Evolutionary conservation across 441 rosid species (phyloP), one percentile per base, ranked within the genome.

Genomic region (Daphne laureola): DNA sequence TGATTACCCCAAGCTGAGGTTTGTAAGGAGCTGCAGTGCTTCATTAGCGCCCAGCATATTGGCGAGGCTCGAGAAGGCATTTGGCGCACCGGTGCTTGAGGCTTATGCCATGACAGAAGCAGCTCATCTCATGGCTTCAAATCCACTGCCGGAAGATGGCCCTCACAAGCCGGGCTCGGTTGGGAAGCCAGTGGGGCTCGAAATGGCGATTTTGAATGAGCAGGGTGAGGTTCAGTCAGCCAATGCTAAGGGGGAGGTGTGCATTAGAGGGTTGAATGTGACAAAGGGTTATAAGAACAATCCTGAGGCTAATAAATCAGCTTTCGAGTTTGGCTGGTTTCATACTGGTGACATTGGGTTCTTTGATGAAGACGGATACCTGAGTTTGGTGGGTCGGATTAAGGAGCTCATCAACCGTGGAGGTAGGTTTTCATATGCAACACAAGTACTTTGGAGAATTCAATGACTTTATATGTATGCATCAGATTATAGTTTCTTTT

Each of bases 91-190:
- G 0, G 92, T 84, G n/a, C 75, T 84, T 27, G 92, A 84, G 73
- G 86, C 92, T 16, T 84, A 84, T 44, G 92, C 92, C 13, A 84
- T 84, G 92, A 84, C 92, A 0, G 92, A 84, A 69, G 88, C 88
- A 3, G 54, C 82, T 14, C 92, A 84, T 63, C 54, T 81, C 63
- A 84, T 84, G 92, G 55, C 73, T n/a, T 81, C 92, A 2, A 84
- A 81, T 69, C 88, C 86, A 4, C 67, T 84, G 59, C 86, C 84
- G 0, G 78, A 71, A 40, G 71, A 67, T 23, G 92, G 92, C 3
- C 73, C 43, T 15, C 84, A 77, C 42, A 84, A 81, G 53, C 38
- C 86, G 9, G 88, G 88, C 15, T 84, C 92, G 5, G 92, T 84
- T 0, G 92, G 92, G 49, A 65, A 67, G 43, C 79, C 92, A 0